Conservation (phyloP, 768 basidiomycete genomes). For the Lentinula edodes region DNA sequence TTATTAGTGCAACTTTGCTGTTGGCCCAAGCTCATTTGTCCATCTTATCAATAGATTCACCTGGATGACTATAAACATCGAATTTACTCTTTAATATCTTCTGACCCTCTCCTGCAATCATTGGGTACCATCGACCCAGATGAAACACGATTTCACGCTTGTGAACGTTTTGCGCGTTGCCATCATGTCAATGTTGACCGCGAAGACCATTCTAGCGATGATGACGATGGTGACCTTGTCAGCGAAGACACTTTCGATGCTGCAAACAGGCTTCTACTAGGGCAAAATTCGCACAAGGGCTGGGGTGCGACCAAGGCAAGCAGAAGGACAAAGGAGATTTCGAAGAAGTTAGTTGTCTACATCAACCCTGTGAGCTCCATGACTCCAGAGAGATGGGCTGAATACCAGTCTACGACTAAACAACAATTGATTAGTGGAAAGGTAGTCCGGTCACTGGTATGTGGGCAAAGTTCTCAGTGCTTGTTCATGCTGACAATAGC, state of each 20-base stretch:
- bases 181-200: conserved; percentile 42
- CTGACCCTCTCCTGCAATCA: conserved; percentile 55
- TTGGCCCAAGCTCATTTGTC: not conserved
- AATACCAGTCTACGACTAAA: conserved; percentile 34
- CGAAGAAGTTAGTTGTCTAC: conserved; percentile 61
- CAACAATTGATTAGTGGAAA: conserved; percentile 33
- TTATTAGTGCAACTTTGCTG: not conserved
- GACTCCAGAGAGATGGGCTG: conserved; percentile 44
- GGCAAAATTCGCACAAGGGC: not conserved
- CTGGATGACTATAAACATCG: conserved; percentile 83
- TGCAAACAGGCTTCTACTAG: not conserved
- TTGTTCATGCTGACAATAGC: not conserved
- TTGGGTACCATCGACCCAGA: conserved; percentile 57
- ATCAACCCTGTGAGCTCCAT: conserved; percentile 81
- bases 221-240: conserved; percentile 16
- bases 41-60: conserved; percentile 55
- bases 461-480: conserved; percentile 10
- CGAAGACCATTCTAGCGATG: conserved; percentile 7
- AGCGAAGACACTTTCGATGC: not conserved
- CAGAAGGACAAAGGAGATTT: conserved; percentile 14
- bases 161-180: conserved; percentile 80
- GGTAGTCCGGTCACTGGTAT: conserved; percentile 59
- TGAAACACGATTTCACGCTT: conserved; percentile 86
- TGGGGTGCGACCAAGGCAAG: not conserved
- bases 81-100: conserved; percentile 49